phyloP scores from a whole-genome alignment of 768 basidiomycete species.

The Cubamyces sp. region DNA sequence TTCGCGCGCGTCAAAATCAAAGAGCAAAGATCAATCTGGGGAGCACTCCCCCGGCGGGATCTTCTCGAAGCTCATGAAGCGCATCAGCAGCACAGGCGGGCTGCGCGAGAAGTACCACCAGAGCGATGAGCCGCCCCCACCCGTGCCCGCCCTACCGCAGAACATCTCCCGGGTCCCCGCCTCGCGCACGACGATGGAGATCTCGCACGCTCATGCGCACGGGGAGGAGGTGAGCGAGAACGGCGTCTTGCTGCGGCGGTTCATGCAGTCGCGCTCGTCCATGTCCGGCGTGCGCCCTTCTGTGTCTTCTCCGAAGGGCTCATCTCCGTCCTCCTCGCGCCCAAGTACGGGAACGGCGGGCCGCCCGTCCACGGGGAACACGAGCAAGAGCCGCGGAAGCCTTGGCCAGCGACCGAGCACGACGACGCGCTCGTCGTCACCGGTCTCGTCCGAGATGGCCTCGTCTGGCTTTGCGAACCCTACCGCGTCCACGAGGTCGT shows the following conservation, averaged over 20 bases:
- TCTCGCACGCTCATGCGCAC: conserved; percentile 20
- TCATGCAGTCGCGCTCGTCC: conserved; percentile 33
- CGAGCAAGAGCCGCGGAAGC: conserved; percentile 20
- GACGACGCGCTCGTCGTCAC: conserved; percentile 63
- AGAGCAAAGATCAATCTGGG: conserved; percentile 30
- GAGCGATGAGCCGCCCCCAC: conserved; percentile 44
- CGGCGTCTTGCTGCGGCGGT: conserved; percentile 24
- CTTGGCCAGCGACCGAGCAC: conserved; percentile 45
- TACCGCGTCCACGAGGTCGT: conserved; percentile 54
- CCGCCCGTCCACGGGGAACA: conserved; percentile 30
- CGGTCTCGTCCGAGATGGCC: conserved; percentile 59
- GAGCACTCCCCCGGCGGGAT: conserved; percentile 41
- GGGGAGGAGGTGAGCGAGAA: conserved; percentile 22
- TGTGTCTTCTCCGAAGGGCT: conserved; percentile 23
- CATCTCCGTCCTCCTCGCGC: conserved; percentile 23
- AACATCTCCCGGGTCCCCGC: conserved; percentile 16
- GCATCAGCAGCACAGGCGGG: conserved; percentile 61
- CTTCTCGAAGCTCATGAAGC: conserved; percentile 72
- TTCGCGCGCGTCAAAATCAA: conserved; percentile 21
- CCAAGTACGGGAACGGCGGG: conserved; percentile 25
- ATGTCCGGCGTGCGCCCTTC: conserved; percentile 32
- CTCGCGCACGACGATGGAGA: conserved; percentile 33
- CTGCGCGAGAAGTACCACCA: conserved; percentile 58
- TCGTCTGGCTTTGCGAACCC: conserved; percentile 52
- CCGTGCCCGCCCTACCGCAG: conserved; percentile 61